phyloP scores from a whole-genome alignment of 1,284 basidiomycete species.

The Heimioporus retisporus region DNA sequence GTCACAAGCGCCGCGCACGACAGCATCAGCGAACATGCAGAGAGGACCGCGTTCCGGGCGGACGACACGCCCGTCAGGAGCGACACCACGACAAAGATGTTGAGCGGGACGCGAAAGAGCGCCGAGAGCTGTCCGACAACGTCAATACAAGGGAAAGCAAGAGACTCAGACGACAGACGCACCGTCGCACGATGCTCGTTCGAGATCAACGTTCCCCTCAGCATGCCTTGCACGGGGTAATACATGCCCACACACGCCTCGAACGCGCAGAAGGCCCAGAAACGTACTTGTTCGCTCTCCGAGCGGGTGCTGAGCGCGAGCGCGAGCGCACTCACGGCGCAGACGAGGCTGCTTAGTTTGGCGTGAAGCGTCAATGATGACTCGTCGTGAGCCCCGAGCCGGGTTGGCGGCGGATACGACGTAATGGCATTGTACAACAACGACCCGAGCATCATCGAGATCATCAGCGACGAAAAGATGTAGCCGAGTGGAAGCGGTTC shows the following conservation, averaged over 20 bases:
- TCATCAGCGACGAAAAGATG: slow-evolving; percentile 84
- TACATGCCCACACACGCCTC: slow-evolving; percentile 84
- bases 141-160: neutral
- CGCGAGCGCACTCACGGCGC: slow-evolving; percentile 66
- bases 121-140: slow-evolving; percentile 63
- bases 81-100: slow-evolving; percentile 78
- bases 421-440: slow-evolving; percentile 70
- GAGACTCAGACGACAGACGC: neutral
- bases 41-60: slow-evolving; percentile 70
- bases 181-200: slow-evolving; percentile 82
- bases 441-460: slow-evolving; percentile 83
- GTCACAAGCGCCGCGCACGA: slow-evolving; percentile 71
- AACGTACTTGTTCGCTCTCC: slow-evolving; percentile 60
- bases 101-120: slow-evolving; percentile 79
- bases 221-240: slow-evolving; percentile 82
- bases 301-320: slow-evolving; percentile 64
- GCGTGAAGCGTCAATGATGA: slow-evolving; percentile 68
- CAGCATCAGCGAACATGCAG: slow-evolving; percentile 67
- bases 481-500: slow-evolving; percentile 71
- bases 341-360: slow-evolving; percentile 73
- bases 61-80: slow-evolving; percentile 76
- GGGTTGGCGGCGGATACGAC: slow-evolving; percentile 48
- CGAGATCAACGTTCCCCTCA: slow-evolving; percentile 73
- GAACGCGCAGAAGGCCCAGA: slow-evolving; percentile 80
- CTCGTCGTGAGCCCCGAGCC: slow-evolving; percentile 40